A percentile compares a stretch with the other conserved stretches of the same genome.
These are phyloP conservation scores for Coniochaeta hoffmannii DNA, from an alignment of 2,329 filamentous ascomycete genomes.

Conservation along the genomic window DNA sequence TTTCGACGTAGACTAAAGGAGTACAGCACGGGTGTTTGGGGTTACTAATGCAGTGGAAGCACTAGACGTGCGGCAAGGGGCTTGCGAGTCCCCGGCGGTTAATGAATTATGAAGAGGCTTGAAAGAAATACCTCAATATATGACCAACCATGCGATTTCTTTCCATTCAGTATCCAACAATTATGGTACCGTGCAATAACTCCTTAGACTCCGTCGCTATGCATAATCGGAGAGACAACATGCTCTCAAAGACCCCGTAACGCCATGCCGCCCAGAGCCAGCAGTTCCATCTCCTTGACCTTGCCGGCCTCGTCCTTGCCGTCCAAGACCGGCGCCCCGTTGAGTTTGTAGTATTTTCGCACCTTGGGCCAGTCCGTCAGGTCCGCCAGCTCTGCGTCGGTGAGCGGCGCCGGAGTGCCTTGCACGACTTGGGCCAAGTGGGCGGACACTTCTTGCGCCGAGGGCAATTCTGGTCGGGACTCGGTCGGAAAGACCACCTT, in stretches of 20 bases:
- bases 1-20: not conserved
- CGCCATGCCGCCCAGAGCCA: slow-evolving; percentile 72
- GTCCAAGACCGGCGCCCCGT: slow-evolving; percentile 46
- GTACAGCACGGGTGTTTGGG: too few species aligned
- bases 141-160: not conserved
- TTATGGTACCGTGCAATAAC: not conserved
- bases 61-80: not conserved
- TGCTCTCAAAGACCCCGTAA: slow-evolving; percentile 49
- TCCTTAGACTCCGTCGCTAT: slow-evolving; percentile 1
- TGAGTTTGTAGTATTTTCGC: slow-evolving; percentile 81
- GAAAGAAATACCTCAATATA: not conserved
- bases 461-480: not conserved
- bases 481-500: slow-evolving; percentile 56
- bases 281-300: slow-evolving; percentile 54
- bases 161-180: not conserved
- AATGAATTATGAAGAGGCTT: not conserved
- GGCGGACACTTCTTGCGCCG: slow-evolving; percentile 5
- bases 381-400: slow-evolving; percentile 52
- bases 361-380: slow-evolving; percentile 62
- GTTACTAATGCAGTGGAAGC: not conserved
- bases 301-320: slow-evolving; percentile 33
- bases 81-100: not conserved
- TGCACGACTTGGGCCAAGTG: slow-evolving; percentile 58
- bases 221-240: not conserved
- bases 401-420: slow-evolving; percentile 51